These are phyloP conservation scores for Alternaria longipes DNA, from an alignment of 2,329 filamentous ascomycete species.

Conservation along the genomic window DNA sequence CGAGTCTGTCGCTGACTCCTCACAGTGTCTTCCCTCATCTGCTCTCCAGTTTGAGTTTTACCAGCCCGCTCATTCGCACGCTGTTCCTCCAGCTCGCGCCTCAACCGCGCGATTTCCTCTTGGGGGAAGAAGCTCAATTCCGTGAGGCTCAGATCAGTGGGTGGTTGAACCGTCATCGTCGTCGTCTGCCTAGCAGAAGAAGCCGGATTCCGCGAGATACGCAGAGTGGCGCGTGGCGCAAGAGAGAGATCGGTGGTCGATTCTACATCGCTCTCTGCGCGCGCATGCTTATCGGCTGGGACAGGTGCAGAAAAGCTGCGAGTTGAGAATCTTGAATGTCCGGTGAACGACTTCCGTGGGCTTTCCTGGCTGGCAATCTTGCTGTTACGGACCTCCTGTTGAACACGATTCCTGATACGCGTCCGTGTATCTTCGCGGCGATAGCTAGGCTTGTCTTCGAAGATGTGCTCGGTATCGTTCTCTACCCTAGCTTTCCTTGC, in stretches of 20 bases:
- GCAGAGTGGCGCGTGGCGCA: constrained; percentile 41
- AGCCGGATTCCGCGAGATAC: constrained; percentile 37
- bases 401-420: constrained; percentile 45
- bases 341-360: constrained; percentile 39
- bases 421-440: constrained; percentile 46
- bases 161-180: constrained; percentile 34
- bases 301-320: constrained; percentile 49
- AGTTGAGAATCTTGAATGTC: constrained; percentile 29
- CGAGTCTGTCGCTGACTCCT: constrained; percentile 48
- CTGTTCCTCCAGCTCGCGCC: constrained; percentile 65
- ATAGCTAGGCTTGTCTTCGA: constrained; percentile 37
- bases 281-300: constrained; percentile 26
- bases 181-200: constrained; percentile 27
- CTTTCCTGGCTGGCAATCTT: constrained; percentile 32
- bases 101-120: constrained; percentile 62
- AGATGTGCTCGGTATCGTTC: constrained; percentile 32
- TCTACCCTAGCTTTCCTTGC: constrained; percentile 37
- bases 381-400: constrained; percentile 48
- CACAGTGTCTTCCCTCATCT: constrained; percentile 52
- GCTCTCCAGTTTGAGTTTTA: constrained; percentile 33
- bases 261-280: constrained; percentile 46
- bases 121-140: constrained; percentile 65
- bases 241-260: constrained; percentile 54
- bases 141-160: constrained; percentile 55
- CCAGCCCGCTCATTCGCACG: constrained; percentile 53